Conservation (phyloP, 129 eudicot genomes). For the Mikania micrantha region DNA sequence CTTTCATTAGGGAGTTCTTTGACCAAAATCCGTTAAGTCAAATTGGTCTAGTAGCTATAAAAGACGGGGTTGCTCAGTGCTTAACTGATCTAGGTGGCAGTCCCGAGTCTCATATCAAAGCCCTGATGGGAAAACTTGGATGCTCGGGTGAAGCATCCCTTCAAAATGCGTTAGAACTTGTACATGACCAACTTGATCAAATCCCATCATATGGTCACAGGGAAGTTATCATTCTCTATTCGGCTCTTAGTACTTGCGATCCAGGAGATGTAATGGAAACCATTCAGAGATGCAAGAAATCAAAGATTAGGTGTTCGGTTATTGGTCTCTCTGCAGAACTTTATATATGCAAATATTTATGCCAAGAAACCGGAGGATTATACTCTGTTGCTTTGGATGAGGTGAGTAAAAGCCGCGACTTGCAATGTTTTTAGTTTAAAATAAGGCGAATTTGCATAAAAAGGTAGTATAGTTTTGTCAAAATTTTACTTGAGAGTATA, state of each 20-base stretch:
- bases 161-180: slow-evolving; percentile 92
- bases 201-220: slow-evolving; percentile 97
- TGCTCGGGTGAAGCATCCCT: slow-evolving; percentile 94
- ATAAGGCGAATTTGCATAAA: neutral
- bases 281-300: slow-evolving; percentile 76
- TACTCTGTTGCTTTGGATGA: slow-evolving; percentile 92
- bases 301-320: slow-evolving; percentile 92
- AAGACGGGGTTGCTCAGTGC: slow-evolving; percentile 87
- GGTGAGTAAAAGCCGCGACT: slow-evolving; percentile 43
- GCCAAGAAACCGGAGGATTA: slow-evolving; percentile 97
- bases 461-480: neutral
- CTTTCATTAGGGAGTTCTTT: slow-evolving; percentile 87
- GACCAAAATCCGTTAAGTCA: slow-evolving; percentile 97
- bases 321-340: slow-evolving; percentile 92
- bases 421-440: neutral
- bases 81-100: slow-evolving; percentile 96
- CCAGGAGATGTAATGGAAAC: slow-evolving; percentile 94
- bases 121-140: slow-evolving; percentile 74
- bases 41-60: slow-evolving; percentile 67
- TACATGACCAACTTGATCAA: slow-evolving; percentile 60
- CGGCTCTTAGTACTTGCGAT: slow-evolving; percentile 92
- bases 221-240: slow-evolving; percentile 76
- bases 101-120: slow-evolving; percentile 93
- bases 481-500: neutral
- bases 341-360: slow-evolving; percentile 78